Percentiles rank a stretch among this genome's conserved stretches.
Conservation (phyloP, 305 asterid species). For the Fraxinus latifolia region DNA sequence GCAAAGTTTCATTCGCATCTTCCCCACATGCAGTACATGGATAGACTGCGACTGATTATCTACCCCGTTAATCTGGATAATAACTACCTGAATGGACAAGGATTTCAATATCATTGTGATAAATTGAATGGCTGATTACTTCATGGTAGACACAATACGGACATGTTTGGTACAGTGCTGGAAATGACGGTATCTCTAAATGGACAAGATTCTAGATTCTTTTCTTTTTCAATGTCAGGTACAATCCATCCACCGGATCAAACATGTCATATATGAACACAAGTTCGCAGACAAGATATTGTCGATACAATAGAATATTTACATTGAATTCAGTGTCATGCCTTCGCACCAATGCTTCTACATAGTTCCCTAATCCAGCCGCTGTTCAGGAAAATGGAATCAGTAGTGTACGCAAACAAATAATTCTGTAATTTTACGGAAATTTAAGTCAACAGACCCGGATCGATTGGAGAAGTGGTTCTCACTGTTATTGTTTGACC, state of each 20-base stretch:
- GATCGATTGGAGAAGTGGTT: constrained; percentile 80
- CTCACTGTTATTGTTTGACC: constrained; percentile 46
- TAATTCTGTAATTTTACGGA: neutral
- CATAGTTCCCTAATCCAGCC: constrained; percentile 94
- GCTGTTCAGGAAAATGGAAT: constrained; percentile 46
- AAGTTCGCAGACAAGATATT: constrained; percentile 10
- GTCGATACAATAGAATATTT: constrained; percentile 17
- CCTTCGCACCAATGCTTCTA: constrained; percentile 92
- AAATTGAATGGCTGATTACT: neutral
- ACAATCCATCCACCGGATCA: neutral
- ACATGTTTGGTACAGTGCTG: neutral
- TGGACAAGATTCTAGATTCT: neutral
- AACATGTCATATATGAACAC: neutral
- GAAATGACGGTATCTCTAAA: neutral
- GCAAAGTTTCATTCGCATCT: constrained; percentile 86
- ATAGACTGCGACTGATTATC: constrained; percentile 63
- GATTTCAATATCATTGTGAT: neutral
- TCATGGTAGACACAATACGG: neutral
- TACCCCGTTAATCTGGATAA: constrained; percentile 70
- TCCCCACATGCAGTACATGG: constrained; percentile 79
- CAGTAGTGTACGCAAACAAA: constrained; percentile 5
- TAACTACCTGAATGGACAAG: constrained; percentile 52
- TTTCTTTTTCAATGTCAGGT: neutral
- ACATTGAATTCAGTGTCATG: constrained; percentile 92
- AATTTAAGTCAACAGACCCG: constrained; percentile 45